Percentiles rank a stretch among this genome's conserved stretches.
Conservation (phyloP, 106 monocot species). For the Platanthera guangdongensis region DNA sequence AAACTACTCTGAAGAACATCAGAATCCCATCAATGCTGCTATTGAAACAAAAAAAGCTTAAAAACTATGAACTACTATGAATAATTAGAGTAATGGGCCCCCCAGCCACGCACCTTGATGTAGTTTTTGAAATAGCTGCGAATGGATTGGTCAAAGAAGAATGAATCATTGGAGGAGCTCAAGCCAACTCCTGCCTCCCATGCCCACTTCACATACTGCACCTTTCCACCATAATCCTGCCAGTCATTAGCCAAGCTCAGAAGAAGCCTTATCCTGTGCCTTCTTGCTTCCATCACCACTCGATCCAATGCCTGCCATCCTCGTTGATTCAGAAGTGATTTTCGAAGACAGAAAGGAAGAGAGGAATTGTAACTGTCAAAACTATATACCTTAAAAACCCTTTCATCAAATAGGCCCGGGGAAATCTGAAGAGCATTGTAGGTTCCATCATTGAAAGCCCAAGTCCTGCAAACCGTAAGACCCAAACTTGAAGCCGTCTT, state of each 20-base stretch:
- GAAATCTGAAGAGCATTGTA: slow-evolving; percentile 89
- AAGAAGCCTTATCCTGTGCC: slow-evolving; percentile 54
- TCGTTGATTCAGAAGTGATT: neutral
- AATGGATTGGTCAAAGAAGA: slow-evolving; percentile 86
- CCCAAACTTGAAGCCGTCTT: slow-evolving; percentile 53
- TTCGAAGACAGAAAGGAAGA: neutral
- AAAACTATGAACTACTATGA: neutral
- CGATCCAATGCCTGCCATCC: slow-evolving; percentile 70
- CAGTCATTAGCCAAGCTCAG: slow-evolving; percentile 74
- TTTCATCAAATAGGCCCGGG: slow-evolving; percentile 75
- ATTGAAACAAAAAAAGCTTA: neutral
- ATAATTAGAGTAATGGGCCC: neutral
- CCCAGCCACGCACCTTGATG: slow-evolving; percentile 41
- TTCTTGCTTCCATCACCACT: slow-evolving; percentile 59
- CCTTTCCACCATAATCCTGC: slow-evolving; percentile 71
- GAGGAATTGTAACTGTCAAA: neutral
- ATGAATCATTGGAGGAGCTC: slow-evolving; percentile 79
- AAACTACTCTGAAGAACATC: neutral
- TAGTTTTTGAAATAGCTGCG: slow-evolving; percentile 80
- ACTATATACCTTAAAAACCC: slow-evolving; percentile 60
- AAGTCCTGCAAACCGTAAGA: slow-evolving; percentile 89
- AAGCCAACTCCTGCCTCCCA: slow-evolving; percentile 80
- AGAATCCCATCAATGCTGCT: neutral
- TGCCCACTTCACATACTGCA: slow-evolving; percentile 93
- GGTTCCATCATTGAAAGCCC: slow-evolving; percentile 94